Conservation (phyloP, 257 asterid genomes). For the Jacaranda mimosifolia region DNA sequence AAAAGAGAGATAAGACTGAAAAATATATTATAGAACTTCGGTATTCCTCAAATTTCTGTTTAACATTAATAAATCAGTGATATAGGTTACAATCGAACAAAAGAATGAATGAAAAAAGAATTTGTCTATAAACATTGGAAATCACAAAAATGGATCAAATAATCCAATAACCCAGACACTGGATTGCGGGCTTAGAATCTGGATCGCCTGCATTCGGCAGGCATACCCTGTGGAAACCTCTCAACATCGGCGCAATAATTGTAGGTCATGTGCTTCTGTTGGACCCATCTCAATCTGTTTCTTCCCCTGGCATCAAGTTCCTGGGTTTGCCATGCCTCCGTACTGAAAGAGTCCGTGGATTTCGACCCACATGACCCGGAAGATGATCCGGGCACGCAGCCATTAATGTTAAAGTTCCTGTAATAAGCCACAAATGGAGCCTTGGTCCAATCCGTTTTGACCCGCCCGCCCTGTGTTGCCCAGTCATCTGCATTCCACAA, state of each 20-base stretch:
- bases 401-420: slow-evolving; percentile 41
- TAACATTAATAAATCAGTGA: too few species aligned
- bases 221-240: slow-evolving; percentile 52
- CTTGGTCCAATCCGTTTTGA: slow-evolving; percentile 51
- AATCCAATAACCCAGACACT: background rate
- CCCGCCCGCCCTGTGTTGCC: slow-evolving; percentile 53
- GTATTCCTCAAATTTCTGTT: too few species aligned
- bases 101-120: slow-evolving; percentile 19
- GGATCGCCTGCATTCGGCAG: slow-evolving; percentile 54
- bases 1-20: too few species aligned
- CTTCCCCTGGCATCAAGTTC: slow-evolving; percentile 49
- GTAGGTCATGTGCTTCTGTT: slow-evolving; percentile 46
- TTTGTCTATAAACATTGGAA: background rate
- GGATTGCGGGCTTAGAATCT: slow-evolving; percentile 24
- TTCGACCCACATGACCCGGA: slow-evolving; percentile 28
- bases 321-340: slow-evolving; percentile 46
- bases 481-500: slow-evolving; percentile 50
- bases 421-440: slow-evolving; percentile 39
- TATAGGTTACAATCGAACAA: background rate
- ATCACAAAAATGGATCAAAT: too few species aligned
- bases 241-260: slow-evolving; percentile 49
- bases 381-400: slow-evolving; percentile 34
- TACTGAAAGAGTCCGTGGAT: slow-evolving; percentile 9
- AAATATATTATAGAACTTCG: too few species aligned
- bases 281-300: slow-evolving; percentile 56